Conservation (phyloP, 768 basidiomycete species). For the Russula ochroleuca region DNA sequence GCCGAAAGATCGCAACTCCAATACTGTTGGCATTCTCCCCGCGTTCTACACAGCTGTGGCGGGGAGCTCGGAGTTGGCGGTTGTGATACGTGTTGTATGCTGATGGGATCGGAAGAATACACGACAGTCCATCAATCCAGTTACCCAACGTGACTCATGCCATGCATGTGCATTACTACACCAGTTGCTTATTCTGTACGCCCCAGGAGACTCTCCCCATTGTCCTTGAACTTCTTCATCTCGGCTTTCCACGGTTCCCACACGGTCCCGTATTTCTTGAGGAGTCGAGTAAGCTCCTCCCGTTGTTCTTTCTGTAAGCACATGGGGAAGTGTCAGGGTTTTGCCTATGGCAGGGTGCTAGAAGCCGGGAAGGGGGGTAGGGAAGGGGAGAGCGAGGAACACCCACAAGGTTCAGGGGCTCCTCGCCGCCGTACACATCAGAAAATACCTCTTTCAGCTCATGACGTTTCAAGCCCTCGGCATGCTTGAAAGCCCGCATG, state of each 20-base stretch:
- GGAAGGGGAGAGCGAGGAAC: conserved; percentile 8
- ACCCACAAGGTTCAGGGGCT: conserved; percentile 81
- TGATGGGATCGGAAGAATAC: background rate
- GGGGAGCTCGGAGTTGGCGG: background rate
- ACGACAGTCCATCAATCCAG: background rate
- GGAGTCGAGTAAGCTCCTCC: conserved; percentile 63
- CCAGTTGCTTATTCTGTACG: conserved; percentile 1
- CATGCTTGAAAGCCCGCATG: conserved; percentile 70
- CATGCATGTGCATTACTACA: background rate
- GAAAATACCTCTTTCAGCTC: conserved; percentile 79
- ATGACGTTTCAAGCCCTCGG: conserved; percentile 63
- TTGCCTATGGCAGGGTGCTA: background rate
- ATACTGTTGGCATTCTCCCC: background rate
- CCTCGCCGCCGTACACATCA: conserved; percentile 82
- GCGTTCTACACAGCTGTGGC: background rate
- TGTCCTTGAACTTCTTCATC: conserved; percentile 67
- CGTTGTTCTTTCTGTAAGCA: conserved; percentile 69
- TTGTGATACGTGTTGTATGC: background rate
- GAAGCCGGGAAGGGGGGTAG: conserved; percentile 3
- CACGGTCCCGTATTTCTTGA: conserved; percentile 80
- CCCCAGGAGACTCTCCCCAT: conserved; percentile 43
- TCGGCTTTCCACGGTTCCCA: conserved; percentile 88
- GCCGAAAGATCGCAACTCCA: background rate
- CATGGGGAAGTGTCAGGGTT: conserved; percentile 15
- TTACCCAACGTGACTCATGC: background rate